Evolutionary conservation across 192 early-diverging fungal genomes (phyloP).

Genomic region (Podila minutissima): DNA sequence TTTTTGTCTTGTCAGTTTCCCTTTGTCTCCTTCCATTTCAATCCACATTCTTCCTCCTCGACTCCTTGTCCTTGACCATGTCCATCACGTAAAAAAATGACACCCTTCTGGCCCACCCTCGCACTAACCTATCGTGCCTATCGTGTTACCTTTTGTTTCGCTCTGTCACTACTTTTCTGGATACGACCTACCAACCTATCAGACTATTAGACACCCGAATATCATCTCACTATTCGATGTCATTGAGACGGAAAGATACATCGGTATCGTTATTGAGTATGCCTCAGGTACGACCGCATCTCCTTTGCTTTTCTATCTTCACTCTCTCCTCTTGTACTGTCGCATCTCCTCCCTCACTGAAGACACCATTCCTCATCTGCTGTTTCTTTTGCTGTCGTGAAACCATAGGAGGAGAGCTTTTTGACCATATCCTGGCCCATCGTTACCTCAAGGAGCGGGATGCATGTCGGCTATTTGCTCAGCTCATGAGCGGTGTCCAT

Average conservation of each 20-base stretch:
- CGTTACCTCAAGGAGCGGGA: slow-evolving; percentile 93
- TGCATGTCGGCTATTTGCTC: slow-evolving; percentile 91
- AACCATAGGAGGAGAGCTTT: slow-evolving; percentile 87
- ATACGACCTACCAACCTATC: background rate
- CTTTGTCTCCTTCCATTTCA: background rate
- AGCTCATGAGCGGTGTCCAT: slow-evolving; percentile 90
- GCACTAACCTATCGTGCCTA: background rate
- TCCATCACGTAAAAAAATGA: too few species aligned
- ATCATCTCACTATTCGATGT: slow-evolving; percentile 96
- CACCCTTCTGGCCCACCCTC: background rate
- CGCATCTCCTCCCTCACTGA: background rate
- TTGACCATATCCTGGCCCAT: slow-evolving; percentile 97
- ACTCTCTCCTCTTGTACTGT: background rate
- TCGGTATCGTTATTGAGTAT: slow-evolving; percentile 97
- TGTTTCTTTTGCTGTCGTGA: slow-evolving; percentile 4
- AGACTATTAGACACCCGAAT: slow-evolving; percentile 89
- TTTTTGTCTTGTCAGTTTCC: background rate
- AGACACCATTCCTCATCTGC: background rate
- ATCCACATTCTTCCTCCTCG: background rate
- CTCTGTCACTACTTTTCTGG: slow-evolving; percentile 7
- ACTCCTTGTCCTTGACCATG: background rate
- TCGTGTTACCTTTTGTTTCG: slow-evolving; percentile 9
- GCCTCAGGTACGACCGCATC: slow-evolving; percentile 73
- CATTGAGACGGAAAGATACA: slow-evolving; percentile 95
- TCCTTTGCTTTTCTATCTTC: background rate